Base-by-base conservation (phyloP, 2,329 filamentous ascomycete genomes). In the Aschersonia sp. region DNA sequence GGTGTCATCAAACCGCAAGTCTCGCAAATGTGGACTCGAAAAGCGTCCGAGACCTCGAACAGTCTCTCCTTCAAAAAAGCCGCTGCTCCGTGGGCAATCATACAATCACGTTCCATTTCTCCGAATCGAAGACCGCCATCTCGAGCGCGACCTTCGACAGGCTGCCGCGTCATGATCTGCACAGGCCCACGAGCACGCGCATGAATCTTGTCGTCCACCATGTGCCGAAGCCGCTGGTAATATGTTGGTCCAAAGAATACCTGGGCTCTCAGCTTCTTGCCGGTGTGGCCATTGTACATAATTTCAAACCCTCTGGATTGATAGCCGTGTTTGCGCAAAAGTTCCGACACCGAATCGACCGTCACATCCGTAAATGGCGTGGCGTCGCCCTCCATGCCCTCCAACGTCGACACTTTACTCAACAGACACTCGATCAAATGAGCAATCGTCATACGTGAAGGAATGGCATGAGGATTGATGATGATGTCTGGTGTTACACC, bases 21-120 rank as follows among this genome's bases (percentile, higher is more conserved):
- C 68, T 98, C 92, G 71, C 92, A 98, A 60, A 98, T 85, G 67
- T 98, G 92, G 51, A 98, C 92, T 65, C 89, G 78, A 77, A 97
- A 98, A 40, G 92, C 91, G 71, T 98, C 92, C 47, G 88, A 95
- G 46, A 98, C 92, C 64, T 97, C 91, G 60, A 98, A 96, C 50
- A 98, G 70, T 59, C 92, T 81, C 73, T 98, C 92, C 71, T 98
- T 98, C 61, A 98, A 70, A 77, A 98, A 98, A 2, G 89, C 84
- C 48, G 88, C 91, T 3, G 94, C 92, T 63, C 92, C 92, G 65
- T 98, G 94, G n/a, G 94, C 89, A 72, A 98, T 98, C 92, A 98
- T 98, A 66, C 92, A 98, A 79, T 98, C 94, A 72, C 94, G 91
- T 70, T 98, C 94, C 92, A 98, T 98, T 75, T 98, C 92, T 82